Base-by-base conservation (phyloP, 2,329 filamentous ascomycete species). In the Herpotrichia juniperi region DNA sequence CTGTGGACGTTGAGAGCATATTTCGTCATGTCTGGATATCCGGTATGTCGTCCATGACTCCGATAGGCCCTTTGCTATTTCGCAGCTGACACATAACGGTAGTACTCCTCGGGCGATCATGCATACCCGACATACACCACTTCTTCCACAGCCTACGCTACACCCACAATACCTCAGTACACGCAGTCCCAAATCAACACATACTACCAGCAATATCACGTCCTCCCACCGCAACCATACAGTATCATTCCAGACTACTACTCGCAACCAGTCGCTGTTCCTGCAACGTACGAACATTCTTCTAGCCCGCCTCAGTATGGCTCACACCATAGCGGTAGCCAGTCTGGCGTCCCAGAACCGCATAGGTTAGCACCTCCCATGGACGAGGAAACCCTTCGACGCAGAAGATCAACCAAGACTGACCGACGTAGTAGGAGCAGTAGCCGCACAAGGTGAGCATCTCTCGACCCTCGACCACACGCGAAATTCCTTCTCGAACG, bases 151-250 rank as follows among this genome's bases (percentile, higher is more conserved):
- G 31, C 45, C 1, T 65, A 66, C 32, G 47, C 50, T 19, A 28
- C 46, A 7, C 11, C 35, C 17, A 8, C 42, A 16, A 54, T 67
- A 43, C 66, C 66, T 22, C 64, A 69, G 32, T 72, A 71, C 53
- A 72, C 68, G 8, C 66, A 69, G 30, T 52, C 66, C 12, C 67
- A 71, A 35, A 59, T 72, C 45, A 56, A 64, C 26, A 51, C 59
- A 30, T 69, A 71, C 50, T 67, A 66, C 44, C 57, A 61, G 32
- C 64, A 68, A 43, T 71, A 69, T 48, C 60, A 65, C 39, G 59
- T 57, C 48, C 69, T 66, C 37, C 68, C 67, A 26, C 58, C 63
- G 30, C 62, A 67, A 42, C 62, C 68, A 8, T 67, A 68, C 35
- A 53, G 61, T 8, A 51, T 67, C 21, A 54, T 69, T 14, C 52